These are phyloP conservation scores for Alternaria consortialis DNA, from an alignment of 2,329 filamentous ascomycete species.

Conservation along the genomic window DNA sequence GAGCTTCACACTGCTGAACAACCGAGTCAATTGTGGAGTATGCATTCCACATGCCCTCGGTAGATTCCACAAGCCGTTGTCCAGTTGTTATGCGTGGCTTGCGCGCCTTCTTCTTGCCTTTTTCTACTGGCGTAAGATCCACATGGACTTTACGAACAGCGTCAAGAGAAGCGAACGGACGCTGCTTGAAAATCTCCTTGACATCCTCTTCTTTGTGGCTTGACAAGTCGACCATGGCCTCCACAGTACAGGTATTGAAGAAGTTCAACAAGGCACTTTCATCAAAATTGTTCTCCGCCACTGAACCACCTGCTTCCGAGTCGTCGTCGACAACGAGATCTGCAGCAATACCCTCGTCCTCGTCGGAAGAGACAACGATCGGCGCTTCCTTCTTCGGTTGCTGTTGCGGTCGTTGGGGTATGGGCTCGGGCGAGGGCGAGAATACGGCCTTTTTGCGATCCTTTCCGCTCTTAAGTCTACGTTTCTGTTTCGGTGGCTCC, in stretches of 20 bases:
- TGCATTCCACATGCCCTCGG: conserved; percentile 76
- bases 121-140: conserved; percentile 35
- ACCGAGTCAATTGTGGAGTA: conserved; percentile 86
- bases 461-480: conserved; percentile 60
- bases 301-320: conserved; percentile 53
- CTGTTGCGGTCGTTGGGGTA: conserved; percentile 31
- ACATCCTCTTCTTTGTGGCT: conserved; percentile 75
- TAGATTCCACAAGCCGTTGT: conserved; percentile 72
- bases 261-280: conserved; percentile 74
- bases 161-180: conserved; percentile 75
- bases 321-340: conserved; percentile 52
- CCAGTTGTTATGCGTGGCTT: conserved; percentile 64
- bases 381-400: conserved; percentile 21
- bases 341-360: conserved; percentile 48
- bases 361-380: conserved; percentile 36
- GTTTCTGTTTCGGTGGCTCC: conserved; percentile 41
- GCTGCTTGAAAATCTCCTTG: conserved; percentile 72
- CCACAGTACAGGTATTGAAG: conserved; percentile 79
- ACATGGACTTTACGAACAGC: conserved; percentile 71
- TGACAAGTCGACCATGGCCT: conserved; percentile 83
- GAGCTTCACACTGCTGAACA: conserved; percentile 76
- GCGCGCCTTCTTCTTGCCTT: conserved; percentile 47
- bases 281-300: conserved; percentile 45
- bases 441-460: conserved; percentile 41
- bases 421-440: conserved; percentile 31